Base-by-base conservation (phyloP, 169 alveolate species). In the Cryptosporidium canis region DNA sequence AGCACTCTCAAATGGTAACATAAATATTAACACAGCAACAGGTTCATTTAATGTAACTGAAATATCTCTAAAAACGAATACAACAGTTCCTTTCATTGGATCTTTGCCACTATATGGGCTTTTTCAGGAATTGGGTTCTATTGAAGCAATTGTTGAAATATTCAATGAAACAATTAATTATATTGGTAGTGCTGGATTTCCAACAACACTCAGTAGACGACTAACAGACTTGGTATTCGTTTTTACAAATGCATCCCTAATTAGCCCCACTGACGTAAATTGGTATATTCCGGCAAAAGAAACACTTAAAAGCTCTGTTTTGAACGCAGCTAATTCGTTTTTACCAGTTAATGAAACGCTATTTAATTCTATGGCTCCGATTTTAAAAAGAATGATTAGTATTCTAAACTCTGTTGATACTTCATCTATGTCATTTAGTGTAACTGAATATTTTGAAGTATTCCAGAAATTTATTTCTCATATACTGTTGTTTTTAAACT, bases 1-100 rank as follows among this genome's bases (percentile, higher is more conserved):
- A n/a, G 70, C 72, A 61, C 70, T 77, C 9, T 39, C 87, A 58
- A 77, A 77, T 77, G 87, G 87, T 9, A 77, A 77, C 21, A 29
- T 77, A n/a, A 55, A 77, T 43, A 43, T 77, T 21, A 77, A 77
- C 43, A 55, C 45, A 24, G 58, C 87, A 8, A 58, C 87, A 1
- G 87, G 87, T 14, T 33, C 61, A 4, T 77, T 77, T 33, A 55
- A 39, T 43, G 31, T 77, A 27, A 24, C 41, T 2, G 66, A 55
- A 39, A n/a, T 37, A 33, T 77, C 71, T 39, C n/a, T 61, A 41
- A 56, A 31, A 37, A 77, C 87, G 6, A 77, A 77, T 29, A 43
- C 87, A 18, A 58, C 87, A 8, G 66, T 77, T 27, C 87, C 87
- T 11, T 77, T 77, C 27, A 58, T 77, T 39, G 87, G 87, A 5